Evolutionary conservation across 768 basidiomycete genomes (phyloP), one percentile per base, ranked within the genome.

Genomic region (Hericium rajendrae): DNA sequence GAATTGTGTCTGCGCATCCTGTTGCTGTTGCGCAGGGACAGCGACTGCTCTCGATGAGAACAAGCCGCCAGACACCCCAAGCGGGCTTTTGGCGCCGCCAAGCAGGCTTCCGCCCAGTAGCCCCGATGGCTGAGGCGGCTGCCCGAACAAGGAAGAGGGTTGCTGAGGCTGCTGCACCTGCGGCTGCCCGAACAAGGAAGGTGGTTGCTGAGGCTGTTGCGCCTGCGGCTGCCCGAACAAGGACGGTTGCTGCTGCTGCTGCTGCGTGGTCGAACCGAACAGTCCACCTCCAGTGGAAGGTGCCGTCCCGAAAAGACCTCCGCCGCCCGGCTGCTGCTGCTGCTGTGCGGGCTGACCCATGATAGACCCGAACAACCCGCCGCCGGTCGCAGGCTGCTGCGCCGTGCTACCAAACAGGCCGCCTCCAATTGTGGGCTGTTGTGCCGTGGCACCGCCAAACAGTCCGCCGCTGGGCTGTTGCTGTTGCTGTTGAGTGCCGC

Each of bases 1-100:
- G 57, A 80, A 84, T 61, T 89, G 83, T 12, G 73, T 71, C 58
- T 83, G 82, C 6, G 83, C 75, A 69, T 85, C 83, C n/a, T 75
- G 75, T 58, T 82, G 78, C 52, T 77, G 75, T 62, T 76, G 75
- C 38, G 70, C 68, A 3, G 73, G 59, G 5, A 71, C 41, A 61
- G 65, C 48, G 69, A 74, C 56, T 67, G 65, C 60, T 69, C 51
- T 63, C 41, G 68, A 53, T 26, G 55, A 64, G 37, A 63, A 66
- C 53, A 51, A 63, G 54, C 24, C 59, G 55, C 64, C 62, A 6
- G 67, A 66, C 6, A 68, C 69, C 62, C 69, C 69, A 18, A 51
- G 28, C 6, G 49, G 20, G 49, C 24, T 37, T 18, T 51, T 51
- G 20, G 46, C 48, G 22, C 55, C 51, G 28, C 59, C 57, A 18